These are phyloP conservation scores for Quambalaria eucalypti DNA, from an alignment of 1,284 basidiomycete species.

Conservation along the genomic window DNA sequence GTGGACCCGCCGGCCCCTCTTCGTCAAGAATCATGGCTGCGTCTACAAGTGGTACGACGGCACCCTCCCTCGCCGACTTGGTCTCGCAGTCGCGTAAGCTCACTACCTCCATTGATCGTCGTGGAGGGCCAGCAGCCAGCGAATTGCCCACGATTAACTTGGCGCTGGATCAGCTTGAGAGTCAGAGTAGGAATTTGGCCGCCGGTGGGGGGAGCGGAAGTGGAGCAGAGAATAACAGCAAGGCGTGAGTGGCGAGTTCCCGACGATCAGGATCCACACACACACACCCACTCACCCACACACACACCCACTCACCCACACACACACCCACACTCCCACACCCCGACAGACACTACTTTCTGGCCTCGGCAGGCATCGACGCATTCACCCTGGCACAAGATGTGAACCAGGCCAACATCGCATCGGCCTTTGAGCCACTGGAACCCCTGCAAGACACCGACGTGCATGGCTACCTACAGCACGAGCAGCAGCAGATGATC, in stretches of 20 bases:
- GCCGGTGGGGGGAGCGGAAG: slow-evolving; percentile 19
- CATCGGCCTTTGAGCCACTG: slow-evolving; percentile 76
- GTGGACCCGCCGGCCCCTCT: too few relatives aligned
- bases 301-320: too few relatives aligned
- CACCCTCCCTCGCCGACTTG: slow-evolving; percentile 28
- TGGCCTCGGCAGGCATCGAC: slow-evolving; percentile 83
- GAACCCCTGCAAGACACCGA: slow-evolving; percentile 84
- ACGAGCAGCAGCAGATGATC: slow-evolving; percentile 85
- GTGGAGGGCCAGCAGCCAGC: slow-evolving; percentile 5
- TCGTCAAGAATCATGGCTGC: too few relatives aligned
- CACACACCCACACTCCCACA: too few relatives aligned
- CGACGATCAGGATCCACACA: not conserved
- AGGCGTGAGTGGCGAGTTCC: not conserved
- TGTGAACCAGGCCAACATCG: slow-evolving; percentile 70
- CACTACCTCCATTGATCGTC: slow-evolving; percentile 7
- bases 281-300: too few relatives aligned
- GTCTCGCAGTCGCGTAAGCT: slow-evolving; percentile 42
- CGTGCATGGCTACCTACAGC: slow-evolving; percentile 74
- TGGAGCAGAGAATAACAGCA: slow-evolving; percentile 3
- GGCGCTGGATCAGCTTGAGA: slow-evolving; percentile 82
- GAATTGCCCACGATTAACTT: slow-evolving; percentile 77
- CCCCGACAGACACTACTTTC: slow-evolving; percentile 51
- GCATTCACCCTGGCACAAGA: slow-evolving; percentile 67
- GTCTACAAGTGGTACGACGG: not conserved
- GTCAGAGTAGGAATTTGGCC: slow-evolving; percentile 53